These are phyloP conservation scores for Verticillium isaacii DNA, from an alignment of 2,329 filamentous ascomycete genomes.

Conservation along the genomic window DNA sequence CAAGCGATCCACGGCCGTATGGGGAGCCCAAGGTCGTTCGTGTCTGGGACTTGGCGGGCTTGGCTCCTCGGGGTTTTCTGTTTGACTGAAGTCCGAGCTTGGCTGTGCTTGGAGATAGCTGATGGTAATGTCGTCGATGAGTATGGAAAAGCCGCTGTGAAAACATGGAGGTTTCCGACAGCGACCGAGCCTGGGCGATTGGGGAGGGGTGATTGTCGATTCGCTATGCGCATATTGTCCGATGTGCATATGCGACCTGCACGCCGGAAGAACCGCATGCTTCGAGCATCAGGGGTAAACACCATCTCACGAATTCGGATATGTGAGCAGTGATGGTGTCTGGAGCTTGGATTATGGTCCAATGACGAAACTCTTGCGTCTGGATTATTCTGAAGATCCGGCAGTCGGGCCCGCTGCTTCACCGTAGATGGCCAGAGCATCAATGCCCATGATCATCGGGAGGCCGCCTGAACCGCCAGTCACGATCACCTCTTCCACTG, in stretches of 20 bases:
- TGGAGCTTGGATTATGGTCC: no score
- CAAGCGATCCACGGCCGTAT: not conserved
- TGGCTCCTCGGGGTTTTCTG: not conserved
- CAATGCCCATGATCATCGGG: not conserved
- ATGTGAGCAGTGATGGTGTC: not conserved
- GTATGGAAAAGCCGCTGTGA: not conserved
- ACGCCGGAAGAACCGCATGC: not conserved
- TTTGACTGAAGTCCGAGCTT: not conserved
- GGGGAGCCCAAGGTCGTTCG: not conserved
- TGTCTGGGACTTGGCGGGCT: not conserved
- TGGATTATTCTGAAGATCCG: not conserved
- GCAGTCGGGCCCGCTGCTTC: not conserved
- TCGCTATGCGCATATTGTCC: not conserved
- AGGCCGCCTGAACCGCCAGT: not conserved
- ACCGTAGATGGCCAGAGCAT: not conserved
- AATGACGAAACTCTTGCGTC: not conserved
- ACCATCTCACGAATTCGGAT: not conserved
- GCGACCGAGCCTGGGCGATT: not conserved
- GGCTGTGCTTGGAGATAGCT: not conserved
- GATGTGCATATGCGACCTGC: not conserved
- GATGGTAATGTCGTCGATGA: not conserved
- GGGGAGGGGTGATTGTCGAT: not conserved
- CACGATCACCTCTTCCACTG: not conserved
- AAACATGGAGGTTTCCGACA: not conserved
- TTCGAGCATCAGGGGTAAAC: not conserved